Evolutionary conservation across 345 rosid genomes (phyloP).

Genomic region (rapeseed (Brassica napus)): DNA sequence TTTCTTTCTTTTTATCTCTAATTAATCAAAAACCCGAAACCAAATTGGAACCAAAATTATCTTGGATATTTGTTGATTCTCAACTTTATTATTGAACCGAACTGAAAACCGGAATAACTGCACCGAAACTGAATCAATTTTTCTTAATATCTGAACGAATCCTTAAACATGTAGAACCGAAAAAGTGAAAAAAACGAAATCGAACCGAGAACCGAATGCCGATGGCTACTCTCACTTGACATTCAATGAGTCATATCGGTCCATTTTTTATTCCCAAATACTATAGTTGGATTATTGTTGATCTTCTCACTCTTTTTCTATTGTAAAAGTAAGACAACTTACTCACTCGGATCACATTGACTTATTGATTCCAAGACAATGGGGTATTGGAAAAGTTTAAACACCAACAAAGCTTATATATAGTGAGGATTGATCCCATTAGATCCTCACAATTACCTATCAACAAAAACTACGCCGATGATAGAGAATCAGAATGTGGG

Average conservation of each 20-base stretch:
- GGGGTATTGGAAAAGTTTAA: neutral
- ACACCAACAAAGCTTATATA: neutral
- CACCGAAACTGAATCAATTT: too few relatives aligned
- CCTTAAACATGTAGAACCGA: too few relatives aligned
- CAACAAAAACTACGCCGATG: neutral
- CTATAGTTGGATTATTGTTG: neutral
- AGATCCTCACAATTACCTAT: neutral
- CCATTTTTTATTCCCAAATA: neutral
- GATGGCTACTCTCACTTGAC: too few relatives aligned
- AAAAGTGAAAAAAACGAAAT: too few relatives aligned
- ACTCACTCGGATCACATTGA: neutral
- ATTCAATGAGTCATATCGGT: neutral
- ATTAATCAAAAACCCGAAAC: too few relatives aligned
- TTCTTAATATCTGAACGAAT: too few relatives aligned
- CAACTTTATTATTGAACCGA: too few relatives aligned
- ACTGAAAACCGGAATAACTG: too few relatives aligned
- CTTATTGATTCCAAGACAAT: neutral
- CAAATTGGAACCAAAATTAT: too few relatives aligned
- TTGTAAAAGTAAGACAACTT: neutral
- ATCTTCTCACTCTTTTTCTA: neutral
- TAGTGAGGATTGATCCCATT: neutral
- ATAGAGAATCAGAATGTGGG: constrained; percentile 7
- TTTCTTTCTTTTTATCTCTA: too few relatives aligned
- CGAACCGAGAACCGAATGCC: too few relatives aligned
- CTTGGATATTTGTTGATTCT: too few relatives aligned